phyloP scores from a whole-genome alignment of 2,329 filamentous ascomycete species.

The Graphilbum ipis-grandicollis region DNA sequence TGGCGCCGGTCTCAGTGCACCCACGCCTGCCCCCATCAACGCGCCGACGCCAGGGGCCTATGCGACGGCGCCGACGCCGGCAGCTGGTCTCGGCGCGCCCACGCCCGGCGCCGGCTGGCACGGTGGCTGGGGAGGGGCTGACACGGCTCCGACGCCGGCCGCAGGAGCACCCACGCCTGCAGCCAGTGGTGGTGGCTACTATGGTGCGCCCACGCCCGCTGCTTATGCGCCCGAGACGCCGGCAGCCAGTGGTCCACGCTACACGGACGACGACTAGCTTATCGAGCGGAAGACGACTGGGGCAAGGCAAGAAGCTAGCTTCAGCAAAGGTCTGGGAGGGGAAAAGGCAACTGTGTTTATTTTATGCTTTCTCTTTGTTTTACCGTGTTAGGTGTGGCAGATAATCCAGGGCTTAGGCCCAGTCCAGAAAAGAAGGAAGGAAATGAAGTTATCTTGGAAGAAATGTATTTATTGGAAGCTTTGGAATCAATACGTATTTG shows the following conservation, averaged over 20 bases:
- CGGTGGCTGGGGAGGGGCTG: constrained; percentile 39
- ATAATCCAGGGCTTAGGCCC: no score
- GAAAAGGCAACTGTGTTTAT: no score
- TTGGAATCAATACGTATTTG: no score
- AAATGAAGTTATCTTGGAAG: not conserved
- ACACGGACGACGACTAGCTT: constrained; percentile 31
- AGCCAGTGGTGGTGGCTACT: constrained; percentile 36
- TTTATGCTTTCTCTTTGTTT: no score
- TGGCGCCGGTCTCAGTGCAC: constrained; percentile 37
- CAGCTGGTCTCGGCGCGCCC: constrained; percentile 38
- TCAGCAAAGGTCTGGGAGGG: no score
- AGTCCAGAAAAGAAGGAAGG: not conserved
- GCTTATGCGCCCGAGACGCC: constrained; percentile 45
- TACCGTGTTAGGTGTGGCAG: no score
- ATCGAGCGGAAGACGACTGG: not conserved
- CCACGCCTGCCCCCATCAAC: constrained; percentile 43
- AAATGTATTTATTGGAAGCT: not conserved
- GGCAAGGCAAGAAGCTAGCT: no score
- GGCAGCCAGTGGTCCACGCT: constrained; percentile 38
- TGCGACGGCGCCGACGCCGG: constrained; percentile 47
- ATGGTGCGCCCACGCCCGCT: constrained; percentile 47
- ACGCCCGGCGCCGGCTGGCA: constrained; percentile 51
- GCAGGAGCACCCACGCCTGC: constrained; percentile 52
- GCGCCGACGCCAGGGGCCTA: constrained; percentile 58
- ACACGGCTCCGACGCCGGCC: constrained; percentile 49